phyloP scores from a whole-genome alignment of 2,329 filamentous ascomycete species.

The Gliomastix tumulicola region DNA sequence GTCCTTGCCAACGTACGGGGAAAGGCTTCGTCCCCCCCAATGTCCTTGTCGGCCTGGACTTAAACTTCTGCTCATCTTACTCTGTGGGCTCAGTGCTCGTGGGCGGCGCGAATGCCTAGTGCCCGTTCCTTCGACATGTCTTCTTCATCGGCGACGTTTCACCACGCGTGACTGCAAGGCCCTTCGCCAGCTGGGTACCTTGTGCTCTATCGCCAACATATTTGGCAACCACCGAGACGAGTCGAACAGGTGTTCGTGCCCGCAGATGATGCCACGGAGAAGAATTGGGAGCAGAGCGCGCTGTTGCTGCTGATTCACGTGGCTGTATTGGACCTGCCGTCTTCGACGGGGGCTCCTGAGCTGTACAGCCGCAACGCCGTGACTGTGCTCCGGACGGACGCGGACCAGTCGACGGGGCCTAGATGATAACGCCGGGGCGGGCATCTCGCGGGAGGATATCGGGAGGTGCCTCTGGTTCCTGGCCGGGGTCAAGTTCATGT shows the following conservation, averaged over 20 bases:
- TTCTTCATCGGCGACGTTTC: conserved; percentile 93
- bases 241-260: conserved; percentile 8
- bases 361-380: conserved; percentile 61
- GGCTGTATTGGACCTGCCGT: conserved; percentile 60
- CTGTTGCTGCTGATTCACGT: conserved; percentile 65
- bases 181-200: conserved; percentile 63
- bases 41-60: conserved; percentile 81
- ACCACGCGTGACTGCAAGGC: conserved; percentile 75
- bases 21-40: conserved; percentile 53
- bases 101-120: conserved; percentile 72
- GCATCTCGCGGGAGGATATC: conserved; percentile 15
- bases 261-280: conserved; percentile 8
- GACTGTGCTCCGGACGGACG: conserved; percentile 55
- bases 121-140: conserved; percentile 67
- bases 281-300: conserved; percentile 17
- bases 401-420: conserved; percentile 48
- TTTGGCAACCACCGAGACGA: conserved; percentile 14
- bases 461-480: conserved; percentile 17
- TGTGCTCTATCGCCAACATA: conserved; percentile 7
- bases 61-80: conserved; percentile 71
- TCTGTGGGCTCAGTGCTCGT: conserved; percentile 39
- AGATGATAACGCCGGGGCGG: conserved; percentile 42
- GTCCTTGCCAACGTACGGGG: conserved; percentile 48
- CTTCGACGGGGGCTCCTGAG: conserved; percentile 61
- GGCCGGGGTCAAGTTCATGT: conserved; percentile 18